These are phyloP conservation scores for Pelargonium citronellum DNA, from an alignment of 441 rosid species.

Conservation along the genomic window DNA sequence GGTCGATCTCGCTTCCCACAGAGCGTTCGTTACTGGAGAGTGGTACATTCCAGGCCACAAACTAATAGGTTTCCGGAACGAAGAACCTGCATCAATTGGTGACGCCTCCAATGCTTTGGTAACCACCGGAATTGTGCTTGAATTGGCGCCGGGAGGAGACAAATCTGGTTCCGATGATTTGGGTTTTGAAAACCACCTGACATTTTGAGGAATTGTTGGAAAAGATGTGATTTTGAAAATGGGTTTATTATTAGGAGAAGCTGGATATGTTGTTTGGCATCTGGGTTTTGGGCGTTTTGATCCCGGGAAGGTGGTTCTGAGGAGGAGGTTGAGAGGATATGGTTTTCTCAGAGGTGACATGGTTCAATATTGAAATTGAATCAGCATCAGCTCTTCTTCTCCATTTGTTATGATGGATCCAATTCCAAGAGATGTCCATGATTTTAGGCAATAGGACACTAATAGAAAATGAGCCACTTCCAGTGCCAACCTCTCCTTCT, in stretches of 20 bases:
- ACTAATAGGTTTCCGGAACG: slow-evolving; percentile 56
- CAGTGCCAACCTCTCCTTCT: too few relatives aligned
- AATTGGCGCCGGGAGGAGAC: too few relatives aligned
- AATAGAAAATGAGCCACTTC: too few relatives aligned
- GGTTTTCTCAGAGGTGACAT: not conserved
- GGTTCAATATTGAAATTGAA: not conserved
- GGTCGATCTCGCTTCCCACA: slow-evolving; percentile 71
- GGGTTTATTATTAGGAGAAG: not conserved
- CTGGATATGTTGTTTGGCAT: not conserved
- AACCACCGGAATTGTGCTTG: too few relatives aligned
- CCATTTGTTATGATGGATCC: too few relatives aligned
- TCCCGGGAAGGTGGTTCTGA: too few relatives aligned
- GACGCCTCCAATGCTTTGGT: slow-evolving; percentile 15
- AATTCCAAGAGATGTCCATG: too few relatives aligned
- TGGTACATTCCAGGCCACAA: slow-evolving; percentile 91
- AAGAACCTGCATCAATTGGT: slow-evolving; percentile 33
- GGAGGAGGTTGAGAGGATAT: not conserved
- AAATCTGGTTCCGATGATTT: not conserved
- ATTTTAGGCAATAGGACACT: too few relatives aligned
- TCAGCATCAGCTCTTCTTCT: not conserved
- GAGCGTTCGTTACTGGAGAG: slow-evolving; percentile 67
- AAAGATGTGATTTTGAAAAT: not conserved
- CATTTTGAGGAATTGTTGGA: not conserved
- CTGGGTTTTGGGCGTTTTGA: not conserved
- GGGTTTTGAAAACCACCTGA: not conserved